Percentiles rank a stretch among this genome's conserved stretches.
Evolutionary conservation across 768 basidiomycete species (phyloP).

Genomic region (Boletus huronensis): DNA sequence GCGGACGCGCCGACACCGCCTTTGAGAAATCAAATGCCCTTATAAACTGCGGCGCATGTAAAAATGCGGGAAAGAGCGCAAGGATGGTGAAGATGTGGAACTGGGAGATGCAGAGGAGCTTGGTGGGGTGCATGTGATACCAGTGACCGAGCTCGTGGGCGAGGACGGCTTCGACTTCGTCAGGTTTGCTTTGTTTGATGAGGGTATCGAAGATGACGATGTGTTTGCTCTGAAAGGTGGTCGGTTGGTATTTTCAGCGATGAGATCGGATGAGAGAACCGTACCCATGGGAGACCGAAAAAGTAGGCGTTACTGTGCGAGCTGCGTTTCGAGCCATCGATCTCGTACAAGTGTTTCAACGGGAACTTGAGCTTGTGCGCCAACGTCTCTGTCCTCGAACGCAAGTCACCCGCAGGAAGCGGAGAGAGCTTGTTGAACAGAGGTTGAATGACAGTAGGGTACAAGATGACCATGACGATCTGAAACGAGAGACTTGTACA

Average conservation of each 20-base stretch:
- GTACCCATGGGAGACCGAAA: constrained; percentile 92
- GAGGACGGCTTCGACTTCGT: constrained; percentile 96
- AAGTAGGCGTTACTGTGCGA: constrained; percentile 99
- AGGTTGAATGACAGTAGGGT: constrained; percentile 88
- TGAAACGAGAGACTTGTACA: constrained; percentile 70
- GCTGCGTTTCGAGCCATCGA: constrained; percentile 94
- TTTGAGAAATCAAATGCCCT: constrained; percentile 78
- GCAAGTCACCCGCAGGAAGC: constrained; percentile 71
- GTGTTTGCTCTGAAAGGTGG: constrained; percentile 66
- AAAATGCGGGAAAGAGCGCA: constrained; percentile 85
- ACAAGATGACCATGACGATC: constrained; percentile 75
- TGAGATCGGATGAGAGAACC: constrained; percentile 15
- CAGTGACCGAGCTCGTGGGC: constrained; percentile 98
- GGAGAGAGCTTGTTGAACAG: constrained; percentile 97
- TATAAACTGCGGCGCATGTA: constrained; percentile 74
- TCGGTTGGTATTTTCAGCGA: neutral
- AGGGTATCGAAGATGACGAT: constrained; percentile 98
- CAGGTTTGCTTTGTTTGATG: constrained; percentile 84
- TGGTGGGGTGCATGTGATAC: constrained; percentile 88
- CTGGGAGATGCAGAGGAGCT: constrained; percentile 83
- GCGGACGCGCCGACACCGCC: constrained; percentile 58
- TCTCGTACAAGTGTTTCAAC: constrained; percentile 90
- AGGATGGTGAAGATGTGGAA: constrained; percentile 85
- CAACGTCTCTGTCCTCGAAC: constrained; percentile 71
- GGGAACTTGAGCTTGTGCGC: constrained; percentile 88